phyloP scores from a whole-genome alignment of 768 basidiomycete species.

The Naganishia antarctica region DNA sequence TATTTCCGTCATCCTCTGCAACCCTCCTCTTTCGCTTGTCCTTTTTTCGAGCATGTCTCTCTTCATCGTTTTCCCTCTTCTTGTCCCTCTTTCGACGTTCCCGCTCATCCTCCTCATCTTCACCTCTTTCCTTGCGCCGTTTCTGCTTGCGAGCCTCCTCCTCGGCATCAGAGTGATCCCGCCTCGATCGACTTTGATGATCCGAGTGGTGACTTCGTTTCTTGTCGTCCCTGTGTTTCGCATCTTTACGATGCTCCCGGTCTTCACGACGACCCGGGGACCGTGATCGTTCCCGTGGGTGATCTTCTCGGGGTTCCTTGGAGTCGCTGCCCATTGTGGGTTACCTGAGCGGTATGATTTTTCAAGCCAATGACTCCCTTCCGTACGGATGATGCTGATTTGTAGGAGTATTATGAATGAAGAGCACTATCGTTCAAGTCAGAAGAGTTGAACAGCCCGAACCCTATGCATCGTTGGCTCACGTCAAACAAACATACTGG shows the following conservation, averaged over 20 bases:
- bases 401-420: too few relatives aligned
- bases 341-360: too few relatives aligned
- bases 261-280: slow-evolving; percentile 16
- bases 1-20: slow-evolving; percentile 48
- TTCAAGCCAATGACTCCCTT: too few relatives aligned
- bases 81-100: slow-evolving; percentile 26
- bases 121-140: slow-evolving; percentile 26
- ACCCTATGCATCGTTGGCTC: neutral
- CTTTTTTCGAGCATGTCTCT: slow-evolving; percentile 37
- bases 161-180: slow-evolving; percentile 10
- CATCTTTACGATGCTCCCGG: slow-evolving; percentile 15
- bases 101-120: slow-evolving; percentile 23
- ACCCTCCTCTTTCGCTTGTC: slow-evolving; percentile 36
- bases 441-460: neutral
- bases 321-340: slow-evolving; percentile 4
- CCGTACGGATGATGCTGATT: too few relatives aligned
- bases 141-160: slow-evolving; percentile 25
- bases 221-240: slow-evolving; percentile 10
- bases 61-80: slow-evolving; percentile 34
- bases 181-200: neutral
- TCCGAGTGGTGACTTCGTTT: slow-evolving; percentile 3
- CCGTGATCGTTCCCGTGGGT: slow-evolving; percentile 13
- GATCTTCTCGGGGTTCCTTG: neutral
- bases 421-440: too few relatives aligned
- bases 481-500: neutral